Percentiles rank a stretch among this genome's conserved stretches.
Evolutionary conservation across 805 yeast species (phyloP).

Genomic region (Barnettozyma pratensis): DNA sequence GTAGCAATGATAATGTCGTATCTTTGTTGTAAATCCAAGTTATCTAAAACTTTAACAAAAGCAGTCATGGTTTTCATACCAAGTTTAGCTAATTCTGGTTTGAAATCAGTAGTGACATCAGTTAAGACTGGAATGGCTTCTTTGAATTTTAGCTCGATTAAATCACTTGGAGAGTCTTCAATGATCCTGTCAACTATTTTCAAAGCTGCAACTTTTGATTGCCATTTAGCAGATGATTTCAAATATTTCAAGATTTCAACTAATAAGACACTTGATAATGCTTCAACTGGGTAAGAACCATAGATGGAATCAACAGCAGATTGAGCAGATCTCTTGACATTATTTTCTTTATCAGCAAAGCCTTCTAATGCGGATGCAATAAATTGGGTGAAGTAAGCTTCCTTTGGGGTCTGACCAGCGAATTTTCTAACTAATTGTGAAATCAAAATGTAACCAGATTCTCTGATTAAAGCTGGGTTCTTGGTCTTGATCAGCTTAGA

Average conservation of each 20-base stretch:
- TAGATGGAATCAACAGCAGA: conserved; percentile 66
- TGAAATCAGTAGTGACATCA: conserved; percentile 89
- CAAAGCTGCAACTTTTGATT: conserved; percentile 77
- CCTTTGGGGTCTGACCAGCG: conserved; percentile 66
- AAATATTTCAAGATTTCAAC: conserved; percentile 59
- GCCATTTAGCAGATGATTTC: conserved; percentile 88
- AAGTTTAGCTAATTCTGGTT: conserved; percentile 88
- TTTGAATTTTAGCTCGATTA: conserved; percentile 75
- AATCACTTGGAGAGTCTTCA: conserved; percentile 78
- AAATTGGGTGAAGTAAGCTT: conserved; percentile 64
- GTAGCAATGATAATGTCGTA: conserved; percentile 81
- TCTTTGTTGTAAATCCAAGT: conserved; percentile 86
- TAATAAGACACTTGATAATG: conserved; percentile 65
- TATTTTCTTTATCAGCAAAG: conserved; percentile 81
- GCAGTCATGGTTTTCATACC: conserved; percentile 67
- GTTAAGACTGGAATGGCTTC: conserved; percentile 79
- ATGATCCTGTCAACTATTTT: conserved; percentile 66
- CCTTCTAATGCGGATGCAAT: conserved; percentile 64
- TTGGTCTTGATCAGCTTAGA: conserved; percentile 69
- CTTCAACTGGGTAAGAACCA: conserved; percentile 70
- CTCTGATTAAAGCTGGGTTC: conserved; percentile 69
- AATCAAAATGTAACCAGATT: conserved; percentile 62
- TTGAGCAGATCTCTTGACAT: conserved; percentile 83
- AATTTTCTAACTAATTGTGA: conserved; percentile 54
- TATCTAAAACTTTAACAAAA: conserved; percentile 81